Evolutionary conservation across 192 early-diverging fungal genomes (phyloP), one percentile per base, ranked within the genome.

Genomic region (Linnemannia zychae): DNA sequence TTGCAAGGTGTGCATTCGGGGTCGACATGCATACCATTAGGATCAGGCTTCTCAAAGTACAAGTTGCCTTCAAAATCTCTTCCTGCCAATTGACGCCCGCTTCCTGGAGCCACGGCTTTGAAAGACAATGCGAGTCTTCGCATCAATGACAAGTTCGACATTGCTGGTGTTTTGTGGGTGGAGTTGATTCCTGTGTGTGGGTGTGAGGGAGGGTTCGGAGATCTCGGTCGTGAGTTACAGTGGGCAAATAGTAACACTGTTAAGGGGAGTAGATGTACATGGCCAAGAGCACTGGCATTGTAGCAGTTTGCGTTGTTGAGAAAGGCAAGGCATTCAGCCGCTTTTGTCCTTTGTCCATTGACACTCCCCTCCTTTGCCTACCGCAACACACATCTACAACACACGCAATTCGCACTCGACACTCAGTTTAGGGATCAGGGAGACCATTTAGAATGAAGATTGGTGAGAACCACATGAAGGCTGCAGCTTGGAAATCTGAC

Each of bases 1-100:
- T 44, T 44, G 40, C 40, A 44, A 44, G 40, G 40, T 44, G 40
- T 9, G 9, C 40, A 44, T 44, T 44, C 40, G 9, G 24, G 5
- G 6, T 57, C 22, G 7, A 53, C 18, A 18, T 48, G 40, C 17
- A n/a, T 79, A 85, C 83, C 83, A 76, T 85, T 85, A 2, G 83
- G 83, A 79, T 85, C 83, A 12, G 83, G 83, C 36, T 85, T 85
- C 34, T 85, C 83, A 57, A 85, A 85, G 49, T 79, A 85, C 13
- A 85, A 70, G 34, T 85, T 85, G 5, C 83, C 83, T 11, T 79
- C 83, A 31, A 79, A 48, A 65, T 85, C 83, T 44, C 73, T 85
- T 44, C 83, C 83, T 2, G 74, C 74, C 48, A 85, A 53, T n/a
- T 69, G 72, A 33, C 83, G 67, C 33, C 83, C 83, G 6, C 70